Base-by-base conservation (phyloP, 2,329 filamentous ascomycete genomes). In the Cladophialophora immunda region DNA sequence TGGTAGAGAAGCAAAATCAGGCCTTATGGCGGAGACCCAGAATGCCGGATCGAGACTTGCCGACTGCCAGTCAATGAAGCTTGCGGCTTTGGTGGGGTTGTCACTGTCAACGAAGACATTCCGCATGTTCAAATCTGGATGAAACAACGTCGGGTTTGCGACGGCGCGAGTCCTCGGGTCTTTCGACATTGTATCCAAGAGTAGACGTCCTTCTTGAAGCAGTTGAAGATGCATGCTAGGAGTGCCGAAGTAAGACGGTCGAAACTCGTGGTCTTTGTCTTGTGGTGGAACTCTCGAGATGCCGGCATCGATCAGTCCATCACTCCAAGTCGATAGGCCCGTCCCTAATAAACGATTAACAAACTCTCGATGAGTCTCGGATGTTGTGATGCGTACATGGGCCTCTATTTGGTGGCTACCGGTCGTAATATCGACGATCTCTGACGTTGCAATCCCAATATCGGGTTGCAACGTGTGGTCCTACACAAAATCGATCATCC, bases 11-110 rank as follows among this genome's bases (percentile, higher is more conserved):
- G 41, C 47, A 25, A 61, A 54, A 27, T 65, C 62, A 29, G 62
- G 56, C 15, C 32, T 59, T 6, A 53, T 56, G 57, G 60, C 50
- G 5, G 57, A 36, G 53, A n/a, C 52, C 60, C 25, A 53, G 50
- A 78, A 78, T 1, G 74, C 72, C 4, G 76, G 76, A 47, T 77
- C 71, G 22, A 78, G 71, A 38, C 71, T 73, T 25, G 77, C 62
- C 54, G 72, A 71, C 63, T 79, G 75, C 77, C 75, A 79, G 56
- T 79, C 77, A 57, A 79, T 76, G 0, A 79, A 32, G 11, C 72
- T 70, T 3, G 76, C 77, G 25, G 78, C 71, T 3, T 68, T 7
- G 0, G 75, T 75, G 47, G 73, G 75, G 8, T 78, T 76, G 9
- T 75, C 66, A 4, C 67, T 52, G 2, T 75, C 76, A 29, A 79